Evolutionary conservation across 2,329 filamentous ascomycete genomes (phyloP).

Genomic region (Exophiala bonariae): DNA sequence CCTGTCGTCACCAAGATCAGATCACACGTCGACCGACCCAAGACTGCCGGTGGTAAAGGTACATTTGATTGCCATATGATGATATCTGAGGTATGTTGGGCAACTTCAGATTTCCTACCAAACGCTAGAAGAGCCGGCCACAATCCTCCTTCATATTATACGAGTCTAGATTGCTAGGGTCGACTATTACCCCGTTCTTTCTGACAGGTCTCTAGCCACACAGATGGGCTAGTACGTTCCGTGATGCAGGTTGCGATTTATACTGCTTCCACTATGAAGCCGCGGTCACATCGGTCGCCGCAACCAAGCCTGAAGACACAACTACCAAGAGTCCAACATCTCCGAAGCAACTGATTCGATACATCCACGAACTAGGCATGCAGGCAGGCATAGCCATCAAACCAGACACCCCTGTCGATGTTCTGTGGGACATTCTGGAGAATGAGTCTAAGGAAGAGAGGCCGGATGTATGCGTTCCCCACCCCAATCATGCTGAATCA

Average conservation of each 20-base stretch:
- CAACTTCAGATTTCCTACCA: too few species aligned
- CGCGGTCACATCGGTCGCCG: slow-evolving; percentile 77
- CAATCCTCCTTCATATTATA: too few species aligned
- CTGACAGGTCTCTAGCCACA: slow-evolving; percentile 65
- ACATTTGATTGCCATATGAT: slow-evolving; percentile 99
- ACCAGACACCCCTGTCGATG: slow-evolving; percentile 84
- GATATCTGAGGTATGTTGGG: slow-evolving; percentile 86
- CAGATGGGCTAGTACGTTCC: slow-evolving; percentile 96
- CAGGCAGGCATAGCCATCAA: slow-evolving; percentile 95
- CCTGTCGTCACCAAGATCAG: slow-evolving; percentile 95
- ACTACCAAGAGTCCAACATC: slow-evolving; percentile 70
- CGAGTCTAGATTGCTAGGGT: too few species aligned
- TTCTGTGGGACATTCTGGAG: slow-evolving; percentile 87
- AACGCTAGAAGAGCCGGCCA: too few species aligned
- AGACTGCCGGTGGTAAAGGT: slow-evolving; percentile 70
- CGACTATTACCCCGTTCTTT: too few species aligned
- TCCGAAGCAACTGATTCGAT: slow-evolving; percentile 81
- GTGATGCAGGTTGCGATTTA: slow-evolving; percentile 91
- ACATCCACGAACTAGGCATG: slow-evolving; percentile 86
- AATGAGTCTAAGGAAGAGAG: slow-evolving; percentile 69
- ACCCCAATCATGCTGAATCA: not conserved
- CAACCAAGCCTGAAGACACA: slow-evolving; percentile 71
- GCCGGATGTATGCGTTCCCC: slow-evolving; percentile 71
- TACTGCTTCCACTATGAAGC: slow-evolving; percentile 99
- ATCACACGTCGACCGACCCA: slow-evolving; percentile 75